Percentiles rank a stretch among this genome's conserved stretches.
These are phyloP conservation scores for Jatropha podagrica DNA, from an alignment of 441 rosid genomes.

Conservation along the genomic window DNA sequence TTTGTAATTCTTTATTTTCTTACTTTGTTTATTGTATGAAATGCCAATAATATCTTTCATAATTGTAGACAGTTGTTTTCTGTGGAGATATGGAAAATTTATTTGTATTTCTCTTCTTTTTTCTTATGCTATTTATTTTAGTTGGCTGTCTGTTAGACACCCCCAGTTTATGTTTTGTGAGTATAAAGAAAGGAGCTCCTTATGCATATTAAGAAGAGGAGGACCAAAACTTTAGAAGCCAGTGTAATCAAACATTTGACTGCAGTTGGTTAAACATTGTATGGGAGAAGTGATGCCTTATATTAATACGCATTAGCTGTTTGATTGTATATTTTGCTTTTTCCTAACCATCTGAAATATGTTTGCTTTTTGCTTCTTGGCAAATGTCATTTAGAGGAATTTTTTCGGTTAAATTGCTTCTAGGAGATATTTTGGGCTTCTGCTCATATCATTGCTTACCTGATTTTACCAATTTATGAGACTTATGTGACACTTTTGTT, in stretches of 20 bases:
- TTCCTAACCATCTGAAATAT: conserved; percentile 4
- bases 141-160: neutral
- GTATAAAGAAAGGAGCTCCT: neutral
- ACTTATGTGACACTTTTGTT: conserved; percentile 34
- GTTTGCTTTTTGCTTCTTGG: conserved; percentile 3
- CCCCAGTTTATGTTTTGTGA: neutral
- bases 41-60: neutral
- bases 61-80: neutral
- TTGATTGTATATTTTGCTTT: conserved; percentile 11
- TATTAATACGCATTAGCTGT: neutral
- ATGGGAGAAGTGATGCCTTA: conserved; percentile 1
- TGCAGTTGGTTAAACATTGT: conserved; percentile 5
- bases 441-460: conserved; percentile 14
- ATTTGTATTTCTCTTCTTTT: neutral
- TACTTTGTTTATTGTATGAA: neutral
- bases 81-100: conserved; percentile 6
- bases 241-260: neutral
- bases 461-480: conserved; percentile 26
- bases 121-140: neutral
- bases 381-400: neutral
- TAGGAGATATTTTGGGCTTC: neutral
- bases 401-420: conserved; percentile 8
- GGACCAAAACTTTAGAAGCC: neutral
- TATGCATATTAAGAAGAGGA: neutral
- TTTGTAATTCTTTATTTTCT: neutral